Evolutionary conservation across 2,329 filamentous ascomycete species (phyloP), one percentile per base, ranked within the genome.

Genomic region (Colletotrichum sp.): DNA sequence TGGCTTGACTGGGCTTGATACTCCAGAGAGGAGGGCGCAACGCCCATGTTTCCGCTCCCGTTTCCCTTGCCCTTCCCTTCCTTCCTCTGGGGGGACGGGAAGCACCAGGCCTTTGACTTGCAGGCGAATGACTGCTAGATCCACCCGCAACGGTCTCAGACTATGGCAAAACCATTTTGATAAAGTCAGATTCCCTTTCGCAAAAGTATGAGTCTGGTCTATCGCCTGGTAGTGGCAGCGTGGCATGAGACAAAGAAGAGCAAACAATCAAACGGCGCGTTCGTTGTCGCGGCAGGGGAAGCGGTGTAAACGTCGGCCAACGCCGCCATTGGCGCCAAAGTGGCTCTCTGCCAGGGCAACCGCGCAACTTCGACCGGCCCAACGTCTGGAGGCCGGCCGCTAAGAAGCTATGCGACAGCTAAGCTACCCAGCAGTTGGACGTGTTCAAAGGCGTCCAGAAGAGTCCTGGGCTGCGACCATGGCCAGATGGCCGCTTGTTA

Each of bases 141-240:
- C 72, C 69, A 73, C 69, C 26, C 34, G 18, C 43, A 68, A 56
- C 36, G 65, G 63, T 75, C 73, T 75, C 58, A 64, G 69, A 68
- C 73, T 59, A 75, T 67, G 56, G 69, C 56, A 34, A 62, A 68
- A 72, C 56, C 32, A 59, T 48, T 67, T 48, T 43, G 64, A 73
- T 67, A 68, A 68, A 73, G 56, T 72, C 63, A 75, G 63, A 68
- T 58, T 68, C 69, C 69, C 63, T 75, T 73, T 48, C 63, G 13
- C 26, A 43, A 58, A 69, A 64, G 32, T 38, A 48, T 48, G 58
- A 64, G n/a, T 24, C 48, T 38, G 10, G 43, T 48, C 43, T 48
- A 48, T 21, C 43, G 43, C 5, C 43, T 48, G 43, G 43, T 48
- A 21, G 43, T 48, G 43, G 61, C 55, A 67, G 36, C 32, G 13